Evolutionary conservation across 768 basidiomycete genomes (phyloP).

Genomic region (Amanita thiersii): DNA sequence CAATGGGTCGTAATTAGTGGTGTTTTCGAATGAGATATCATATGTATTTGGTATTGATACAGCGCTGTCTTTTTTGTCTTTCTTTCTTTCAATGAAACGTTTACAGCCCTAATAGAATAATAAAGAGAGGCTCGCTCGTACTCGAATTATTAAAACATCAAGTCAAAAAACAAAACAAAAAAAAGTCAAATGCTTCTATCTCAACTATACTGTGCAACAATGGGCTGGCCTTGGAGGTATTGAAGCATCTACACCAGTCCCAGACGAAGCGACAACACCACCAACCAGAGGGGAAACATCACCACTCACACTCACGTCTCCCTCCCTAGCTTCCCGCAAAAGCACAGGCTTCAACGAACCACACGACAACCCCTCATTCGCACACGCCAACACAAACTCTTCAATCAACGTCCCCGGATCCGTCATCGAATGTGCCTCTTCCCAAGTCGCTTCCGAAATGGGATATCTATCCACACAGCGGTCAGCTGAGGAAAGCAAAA

Average conservation of each 20-base stretch:
- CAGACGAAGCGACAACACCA: not conserved
- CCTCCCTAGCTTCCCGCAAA: constrained; percentile 23
- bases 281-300: not conserved
- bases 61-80: too few species aligned
- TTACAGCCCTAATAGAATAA: too few species aligned
- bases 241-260: too few species aligned
- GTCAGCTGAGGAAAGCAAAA: not conserved
- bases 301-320: constrained; percentile 5
- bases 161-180: not conserved
- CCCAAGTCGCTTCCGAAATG: constrained; percentile 26
- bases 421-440: constrained; percentile 20
- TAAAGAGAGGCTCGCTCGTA: too few species aligned
- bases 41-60: too few species aligned
- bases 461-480: constrained; percentile 21
- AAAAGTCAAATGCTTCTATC: not conserved
- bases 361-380: constrained; percentile 20
- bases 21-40: not conserved
- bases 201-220: not conserved
- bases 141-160: not conserved
- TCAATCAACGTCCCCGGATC: constrained; percentile 21
- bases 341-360: constrained; percentile 17
- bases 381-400: constrained; percentile 20
- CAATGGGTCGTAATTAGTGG: not conserved
- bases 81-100: too few species aligned
- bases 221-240: too few species aligned